Conservation (phyloP, 169 alveolate genomes). For the Cytauxzoon felis region DNA sequence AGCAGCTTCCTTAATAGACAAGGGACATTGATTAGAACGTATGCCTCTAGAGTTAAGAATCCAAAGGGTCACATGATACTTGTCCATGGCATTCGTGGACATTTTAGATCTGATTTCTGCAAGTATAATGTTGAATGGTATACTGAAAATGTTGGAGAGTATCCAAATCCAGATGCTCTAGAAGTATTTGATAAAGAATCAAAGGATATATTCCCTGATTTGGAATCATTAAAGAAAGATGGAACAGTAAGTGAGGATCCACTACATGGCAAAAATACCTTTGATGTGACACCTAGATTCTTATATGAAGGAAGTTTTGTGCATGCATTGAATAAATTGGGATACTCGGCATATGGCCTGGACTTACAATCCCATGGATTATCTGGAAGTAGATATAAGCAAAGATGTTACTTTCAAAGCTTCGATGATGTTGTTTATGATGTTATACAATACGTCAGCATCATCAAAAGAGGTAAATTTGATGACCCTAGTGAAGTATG, state of each 20-base stretch:
- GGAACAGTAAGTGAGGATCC: constrained; percentile 14
- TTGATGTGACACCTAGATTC: constrained; percentile 31
- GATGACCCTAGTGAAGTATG: constrained; percentile 10
- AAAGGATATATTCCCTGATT: neutral
- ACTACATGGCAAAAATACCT: constrained; percentile 24
- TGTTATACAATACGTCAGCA: constrained; percentile 55
- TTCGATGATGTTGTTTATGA: constrained; percentile 59
- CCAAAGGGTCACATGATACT: constrained; percentile 21
- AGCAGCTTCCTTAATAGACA: constrained; percentile 19
- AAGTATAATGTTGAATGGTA: neutral
- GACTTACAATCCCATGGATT: constrained; percentile 68
- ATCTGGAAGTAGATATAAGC: constrained; percentile 53
- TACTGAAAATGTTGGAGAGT: constrained; percentile 8
- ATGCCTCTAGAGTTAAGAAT: constrained; percentile 7
- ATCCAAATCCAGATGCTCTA: neutral
- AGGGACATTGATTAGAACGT: constrained; percentile 32
- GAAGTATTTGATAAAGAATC: neutral
- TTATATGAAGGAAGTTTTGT: constrained; percentile 59
- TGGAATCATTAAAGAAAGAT: neutral
- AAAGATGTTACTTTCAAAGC: constrained; percentile 14
- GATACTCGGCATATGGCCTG: constrained; percentile 62
- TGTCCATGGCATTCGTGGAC: constrained; percentile 49
- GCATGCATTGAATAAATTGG: constrained; percentile 55
- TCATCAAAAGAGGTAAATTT: constrained; percentile 36
- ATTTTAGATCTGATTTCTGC: constrained; percentile 31